Evolutionary conservation across 2,329 filamentous ascomycete species (phyloP), one percentile per base, ranked within the genome.

Genomic region (Cytospora paraplurivora): DNA sequence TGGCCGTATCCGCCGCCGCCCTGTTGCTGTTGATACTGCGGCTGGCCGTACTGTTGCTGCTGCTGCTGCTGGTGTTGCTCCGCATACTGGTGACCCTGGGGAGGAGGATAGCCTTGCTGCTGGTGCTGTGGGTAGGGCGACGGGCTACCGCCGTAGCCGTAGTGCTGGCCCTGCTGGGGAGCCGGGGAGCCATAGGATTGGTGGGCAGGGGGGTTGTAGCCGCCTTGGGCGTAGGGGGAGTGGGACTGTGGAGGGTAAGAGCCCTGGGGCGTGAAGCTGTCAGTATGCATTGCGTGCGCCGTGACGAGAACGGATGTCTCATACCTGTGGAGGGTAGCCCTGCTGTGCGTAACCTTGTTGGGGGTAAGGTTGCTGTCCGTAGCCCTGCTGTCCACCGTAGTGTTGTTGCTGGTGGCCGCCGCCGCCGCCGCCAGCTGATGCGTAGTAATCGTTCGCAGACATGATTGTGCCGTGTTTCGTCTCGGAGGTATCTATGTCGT

Each of bases 1-100:
- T 57, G 56, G 32, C 44, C 56, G 41, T 58, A 58, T 53, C 66
- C 58, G 19, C 54, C 60, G 57, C 64, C 67, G 34, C 19, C n/a
- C 15, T 37, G 41, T 41, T 34, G 38, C 3, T 32, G 38, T 6
- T 44, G 41, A 8, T 38, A 32, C 13, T 57, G 55, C n/a, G 41
- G 53, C 19, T 62, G 59, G 19, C 41, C 59, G 21, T 62, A 51
- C 12, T 41, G 60, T 34, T 59, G 62, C 60, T 70, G 66, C 34
- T 62, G 64, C 27, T 55, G 54, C 51, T 63, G 35, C 47, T 41
- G 56, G 4, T 62, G 62, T 2, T 64, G 64, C 12, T 58, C 60
- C n/a, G 62, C 71, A 55, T 73, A 67, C 35, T 73, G 71, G 56
- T 71, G 71, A 19, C 51, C 21, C 53, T 67, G 67, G 64, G 57